Evolutionary conservation across 352 stramenopile species (phyloP), one percentile per base, ranked within the genome.

Genomic region (Globisporangium spinosum): DNA sequence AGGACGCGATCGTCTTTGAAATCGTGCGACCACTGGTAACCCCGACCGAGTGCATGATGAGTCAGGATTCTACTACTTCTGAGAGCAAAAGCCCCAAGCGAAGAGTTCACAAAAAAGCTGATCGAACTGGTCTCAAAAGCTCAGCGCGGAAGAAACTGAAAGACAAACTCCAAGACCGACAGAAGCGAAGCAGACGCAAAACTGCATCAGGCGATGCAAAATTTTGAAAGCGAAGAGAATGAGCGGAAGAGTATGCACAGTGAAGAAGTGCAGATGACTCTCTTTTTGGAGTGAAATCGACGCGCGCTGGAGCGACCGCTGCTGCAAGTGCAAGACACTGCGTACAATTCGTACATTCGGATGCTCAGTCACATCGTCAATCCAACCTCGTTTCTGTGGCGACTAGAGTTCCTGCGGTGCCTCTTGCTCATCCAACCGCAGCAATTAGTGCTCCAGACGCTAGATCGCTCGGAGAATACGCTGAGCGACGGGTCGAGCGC

Each of bases 281-380:
- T 92, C 35, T 77, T 77, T 35, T 35, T 92, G 0, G 84, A 92
- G 25, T 68, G 79, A 13, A 73, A 68, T 67, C 70, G 73, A 25
- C 73, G 84, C 1, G 45, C 38, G 0, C 3, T 78, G 7, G 84
- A 90, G 61, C 72, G 80, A 27, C 79, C 77, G 8, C 40, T 80
- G 7, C 66, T 92, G 1, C 76, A 78, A 17, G 47, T 70, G 13
- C 78, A 92, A 71, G 82, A 92, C 54, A 22, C 70, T 32, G 77
- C 80, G 1, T 67, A 82, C 35, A 79, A 88, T 27, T 72, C 72
- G 20, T 83, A 87, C 54, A 72, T 85, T 12, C 77, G 77, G 0
- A 71, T 89, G 6, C 63, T 92, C 15, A 76, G 66, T 2, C 74
- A 87, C n/a, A 88, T 83, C 32, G 77, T 82, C 27, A 80, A 85